Conservation (phyloP, 495 filamentous ascomycete species). For the Aspergillus ostianus region DNA sequence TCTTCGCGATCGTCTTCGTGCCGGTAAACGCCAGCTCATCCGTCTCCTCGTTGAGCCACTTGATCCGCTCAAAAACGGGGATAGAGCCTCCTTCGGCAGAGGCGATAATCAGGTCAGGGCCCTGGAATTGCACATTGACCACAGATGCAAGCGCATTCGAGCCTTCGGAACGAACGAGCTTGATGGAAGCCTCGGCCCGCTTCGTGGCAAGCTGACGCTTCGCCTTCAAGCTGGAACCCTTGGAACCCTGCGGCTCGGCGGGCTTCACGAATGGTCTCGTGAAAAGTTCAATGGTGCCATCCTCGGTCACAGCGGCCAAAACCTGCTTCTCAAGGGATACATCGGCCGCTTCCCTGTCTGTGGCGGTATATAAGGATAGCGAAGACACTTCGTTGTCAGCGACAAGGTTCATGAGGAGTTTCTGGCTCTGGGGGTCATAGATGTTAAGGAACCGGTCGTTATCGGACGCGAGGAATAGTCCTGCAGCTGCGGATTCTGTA, state of each 20-base stretch:
- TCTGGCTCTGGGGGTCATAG: slow-evolving; percentile 44
- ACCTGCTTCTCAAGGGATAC: slow-evolving; percentile 37
- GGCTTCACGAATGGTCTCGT: slow-evolving; percentile 50
- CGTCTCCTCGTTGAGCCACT: slow-evolving; percentile 49
- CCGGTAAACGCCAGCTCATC: slow-evolving; percentile 48
- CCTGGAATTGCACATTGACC: slow-evolving; percentile 48
- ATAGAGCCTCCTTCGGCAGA: slow-evolving; percentile 58
- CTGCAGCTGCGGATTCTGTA: slow-evolving; percentile 29
- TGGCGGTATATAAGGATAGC: slow-evolving; percentile 31
- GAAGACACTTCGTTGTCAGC: slow-evolving; percentile 51
- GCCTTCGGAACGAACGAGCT: slow-evolving; percentile 48
- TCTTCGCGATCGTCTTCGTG: slow-evolving; percentile 43
- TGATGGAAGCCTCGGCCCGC: slow-evolving; percentile 49
- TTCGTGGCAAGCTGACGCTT: slow-evolving; percentile 49
- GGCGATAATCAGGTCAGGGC: slow-evolving; percentile 46
- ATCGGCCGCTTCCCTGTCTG: slow-evolving; percentile 9
- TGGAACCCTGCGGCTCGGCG: slow-evolving; percentile 21
- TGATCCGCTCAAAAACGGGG: slow-evolving; percentile 53
- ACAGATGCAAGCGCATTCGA: slow-evolving; percentile 43
- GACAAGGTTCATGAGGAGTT: slow-evolving; percentile 50
- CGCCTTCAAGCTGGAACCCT: slow-evolving; percentile 40
- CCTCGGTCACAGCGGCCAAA: slow-evolving; percentile 51
- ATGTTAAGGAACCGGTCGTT: slow-evolving; percentile 57
- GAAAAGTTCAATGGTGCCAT: slow-evolving; percentile 58
- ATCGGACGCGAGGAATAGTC: slow-evolving; percentile 48